Evolutionary conservation across 2,329 filamentous ascomycete species (phyloP).

Genomic region (Colletotrichum echinochloae): DNA sequence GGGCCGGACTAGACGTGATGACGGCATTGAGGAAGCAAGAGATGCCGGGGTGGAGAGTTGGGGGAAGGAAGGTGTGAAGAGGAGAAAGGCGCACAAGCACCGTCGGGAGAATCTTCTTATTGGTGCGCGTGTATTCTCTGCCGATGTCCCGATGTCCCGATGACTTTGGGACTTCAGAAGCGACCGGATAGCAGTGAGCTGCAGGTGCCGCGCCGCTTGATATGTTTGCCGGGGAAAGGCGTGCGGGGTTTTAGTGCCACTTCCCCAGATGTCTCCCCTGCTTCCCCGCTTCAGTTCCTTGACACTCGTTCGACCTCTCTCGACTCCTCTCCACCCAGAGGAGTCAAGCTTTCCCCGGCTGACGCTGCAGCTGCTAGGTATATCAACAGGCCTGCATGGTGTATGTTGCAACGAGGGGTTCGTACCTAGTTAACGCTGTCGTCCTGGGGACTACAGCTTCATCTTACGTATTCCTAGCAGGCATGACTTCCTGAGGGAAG

Average conservation of each 20-base stretch:
- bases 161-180: background rate
- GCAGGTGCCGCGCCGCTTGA: constrained; percentile 19
- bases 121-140: constrained; percentile 32
- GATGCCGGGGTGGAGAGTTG: constrained; percentile 20
- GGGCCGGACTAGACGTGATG: constrained; percentile 26
- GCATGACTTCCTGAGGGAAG: no score
- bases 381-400: background rate
- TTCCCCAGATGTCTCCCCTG: constrained; percentile 40
- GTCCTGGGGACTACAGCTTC: background rate
- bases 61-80: constrained; percentile 7
- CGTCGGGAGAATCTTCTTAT: constrained; percentile 21
- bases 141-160: constrained; percentile 18
- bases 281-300: constrained; percentile 28
- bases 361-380: constrained; percentile 8
- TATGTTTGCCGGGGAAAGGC: constrained; percentile 28
- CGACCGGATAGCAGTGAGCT: background rate
- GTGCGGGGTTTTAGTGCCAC: constrained; percentile 40
- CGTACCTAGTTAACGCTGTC: no score
- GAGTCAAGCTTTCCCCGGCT: constrained; percentile 31
- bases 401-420: background rate
- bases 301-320: background rate
- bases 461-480: background rate
- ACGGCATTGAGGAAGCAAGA: constrained; percentile 30
- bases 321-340: background rate
- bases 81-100: constrained; percentile 11